Conservation (phyloP, 208 protist species). For the Trypanosoma platydactyli region DNA sequence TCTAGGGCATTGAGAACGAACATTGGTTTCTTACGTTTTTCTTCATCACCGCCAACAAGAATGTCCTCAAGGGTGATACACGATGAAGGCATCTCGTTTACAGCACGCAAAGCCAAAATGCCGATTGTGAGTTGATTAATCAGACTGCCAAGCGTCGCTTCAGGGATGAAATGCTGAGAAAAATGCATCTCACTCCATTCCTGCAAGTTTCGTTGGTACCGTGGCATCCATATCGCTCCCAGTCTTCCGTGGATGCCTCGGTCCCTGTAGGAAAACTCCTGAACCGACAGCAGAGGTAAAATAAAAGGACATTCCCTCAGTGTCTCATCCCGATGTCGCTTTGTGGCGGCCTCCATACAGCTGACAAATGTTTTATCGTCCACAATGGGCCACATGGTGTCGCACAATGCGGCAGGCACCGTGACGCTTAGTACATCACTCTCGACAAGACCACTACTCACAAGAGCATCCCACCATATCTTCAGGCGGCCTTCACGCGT, state of each 20-base stretch:
- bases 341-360: conserved; percentile 28
- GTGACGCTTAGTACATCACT: conserved; percentile 4
- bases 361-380: conserved; percentile 27
- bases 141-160: conserved; percentile 33
- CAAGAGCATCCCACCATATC: conserved; percentile 38
- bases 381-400: conserved; percentile 53
- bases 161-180: conserved; percentile 29
- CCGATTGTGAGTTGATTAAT: conserved; percentile 41
- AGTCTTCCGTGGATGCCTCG: conserved; percentile 32
- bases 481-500: conserved; percentile 33
- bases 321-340: conserved; percentile 20
- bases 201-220: conserved; percentile 40
- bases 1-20: conserved; percentile 33
- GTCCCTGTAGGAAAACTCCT: conserved; percentile 40
- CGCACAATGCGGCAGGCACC: conserved; percentile 18
- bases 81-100: conserved; percentile 12
- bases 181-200: conserved; percentile 44
- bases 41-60: conserved; percentile 36
- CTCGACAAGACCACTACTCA: conserved; percentile 29
- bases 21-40: conserved; percentile 29
- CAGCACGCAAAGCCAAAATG: conserved; percentile 28
- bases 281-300: conserved; percentile 47
- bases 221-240: conserved; percentile 73
- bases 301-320: conserved; percentile 49
- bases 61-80: conserved; percentile 44